Percentiles rank a stretch among this genome's conserved stretches.
Evolutionary conservation across 169 alveolate genomes (phyloP).

Genomic region (Plasmodium billcollinsi): DNA sequence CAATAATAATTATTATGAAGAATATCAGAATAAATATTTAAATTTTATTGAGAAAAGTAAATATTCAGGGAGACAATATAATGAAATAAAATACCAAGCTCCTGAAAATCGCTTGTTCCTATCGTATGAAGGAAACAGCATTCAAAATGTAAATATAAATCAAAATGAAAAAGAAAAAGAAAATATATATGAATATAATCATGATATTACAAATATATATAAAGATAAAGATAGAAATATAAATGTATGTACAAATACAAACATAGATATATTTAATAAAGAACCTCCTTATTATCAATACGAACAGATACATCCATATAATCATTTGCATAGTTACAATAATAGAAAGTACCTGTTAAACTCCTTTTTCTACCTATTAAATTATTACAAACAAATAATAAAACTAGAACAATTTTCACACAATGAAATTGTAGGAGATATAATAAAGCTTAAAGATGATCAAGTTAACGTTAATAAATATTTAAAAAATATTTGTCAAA

Average conservation of each 20-base stretch:
- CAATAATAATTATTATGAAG: neutral
- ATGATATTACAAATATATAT: neutral
- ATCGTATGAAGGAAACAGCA: too few species aligned
- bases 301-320: too few species aligned
- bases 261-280: constrained; percentile 5
- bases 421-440: constrained; percentile 50
- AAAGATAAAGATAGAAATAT: neutral
- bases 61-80: neutral
- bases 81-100: neutral
- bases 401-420: constrained; percentile 56
- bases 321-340: neutral
- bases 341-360: constrained; percentile 25
- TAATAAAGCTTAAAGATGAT: constrained; percentile 64
- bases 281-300: neutral
- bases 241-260: neutral
- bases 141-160: neutral
- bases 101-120: neutral
- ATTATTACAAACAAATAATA: constrained; percentile 59
- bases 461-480: constrained; percentile 39
- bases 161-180: neutral
- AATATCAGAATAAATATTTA: constrained; percentile 54
- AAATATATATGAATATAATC: neutral
- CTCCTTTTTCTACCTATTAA: constrained; percentile 41
- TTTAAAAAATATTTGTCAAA: constrained; percentile 36
- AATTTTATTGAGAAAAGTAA: constrained; percentile 50